These are phyloP conservation scores for Tolypocladium ovalisporum DNA, from an alignment of 2,329 filamentous ascomycete species.

Conservation along the genomic window DNA sequence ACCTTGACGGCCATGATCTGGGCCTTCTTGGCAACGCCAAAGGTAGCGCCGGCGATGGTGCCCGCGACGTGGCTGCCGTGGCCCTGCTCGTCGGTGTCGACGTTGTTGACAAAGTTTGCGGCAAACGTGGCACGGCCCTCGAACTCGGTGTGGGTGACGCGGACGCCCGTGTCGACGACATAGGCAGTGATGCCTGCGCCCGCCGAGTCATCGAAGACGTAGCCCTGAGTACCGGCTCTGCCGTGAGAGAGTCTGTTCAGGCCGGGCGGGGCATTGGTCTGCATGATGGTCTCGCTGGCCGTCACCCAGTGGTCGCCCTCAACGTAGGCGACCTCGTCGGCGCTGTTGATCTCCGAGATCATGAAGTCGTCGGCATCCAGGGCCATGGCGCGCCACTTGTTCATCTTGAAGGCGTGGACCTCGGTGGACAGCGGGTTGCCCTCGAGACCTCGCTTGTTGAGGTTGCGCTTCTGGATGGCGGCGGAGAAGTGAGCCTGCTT, in stretches of 20 bases:
- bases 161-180: conserved; percentile 56
- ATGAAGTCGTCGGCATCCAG: conserved; percentile 40
- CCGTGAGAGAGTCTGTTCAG: conserved; percentile 42
- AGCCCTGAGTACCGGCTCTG: conserved; percentile 16
- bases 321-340: conserved; percentile 38
- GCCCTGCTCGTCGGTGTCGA: conserved; percentile 45
- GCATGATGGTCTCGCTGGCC: conserved; percentile 30
- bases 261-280: conserved; percentile 42
- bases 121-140: conserved; percentile 42
- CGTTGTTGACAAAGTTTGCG: conserved; percentile 38
- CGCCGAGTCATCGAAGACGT: conserved; percentile 39
- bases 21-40: conserved; percentile 50
- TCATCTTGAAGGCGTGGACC: conserved; percentile 35
- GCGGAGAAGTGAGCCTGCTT: conserved; percentile 37
- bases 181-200: conserved; percentile 49
- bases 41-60: conserved; percentile 48
- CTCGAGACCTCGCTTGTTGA: conserved; percentile 36
- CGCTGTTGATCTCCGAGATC: conserved; percentile 36
- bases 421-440: conserved; percentile 37
- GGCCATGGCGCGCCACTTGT: conserved; percentile 40
- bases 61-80: conserved; percentile 56
- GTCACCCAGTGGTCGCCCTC: conserved; percentile 42
- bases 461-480: conserved; percentile 44
- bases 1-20: conserved; percentile 49
- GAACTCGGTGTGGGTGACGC: conserved; percentile 42